These are phyloP conservation scores for Sanguinoderma infundibulare DNA, from an alignment of 1,284 basidiomycete genomes.

Conservation along the genomic window DNA sequence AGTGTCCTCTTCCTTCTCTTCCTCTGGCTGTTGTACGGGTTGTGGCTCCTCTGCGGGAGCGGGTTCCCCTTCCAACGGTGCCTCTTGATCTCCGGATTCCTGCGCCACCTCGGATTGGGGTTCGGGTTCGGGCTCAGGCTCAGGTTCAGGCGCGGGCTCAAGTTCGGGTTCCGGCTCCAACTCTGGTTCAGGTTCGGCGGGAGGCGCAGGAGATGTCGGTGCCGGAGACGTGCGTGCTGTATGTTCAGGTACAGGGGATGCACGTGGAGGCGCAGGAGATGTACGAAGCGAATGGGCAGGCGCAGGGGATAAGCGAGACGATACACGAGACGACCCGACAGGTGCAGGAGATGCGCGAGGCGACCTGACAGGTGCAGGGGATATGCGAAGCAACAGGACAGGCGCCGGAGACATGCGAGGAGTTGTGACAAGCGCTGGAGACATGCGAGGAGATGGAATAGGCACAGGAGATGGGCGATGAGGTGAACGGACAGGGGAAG, in stretches of 20 bases:
- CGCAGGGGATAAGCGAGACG: neutral
- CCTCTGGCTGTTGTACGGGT: neutral
- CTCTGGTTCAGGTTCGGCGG: neutral
- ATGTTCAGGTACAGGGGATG: neutral
- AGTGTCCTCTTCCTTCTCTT: constrained; percentile 15
- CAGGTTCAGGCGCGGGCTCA: neutral
- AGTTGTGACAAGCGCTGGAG: neutral
- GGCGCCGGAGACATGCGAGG: neutral
- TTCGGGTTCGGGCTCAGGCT: neutral
- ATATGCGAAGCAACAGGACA: neutral
- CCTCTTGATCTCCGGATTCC: neutral
- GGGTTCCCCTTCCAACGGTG: neutral
- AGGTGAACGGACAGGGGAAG: neutral
- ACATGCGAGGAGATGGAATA: neutral
- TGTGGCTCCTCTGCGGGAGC: neutral
- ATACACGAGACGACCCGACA: neutral
- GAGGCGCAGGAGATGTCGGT: neutral
- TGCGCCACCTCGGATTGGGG: neutral
- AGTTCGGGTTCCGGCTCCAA: neutral
- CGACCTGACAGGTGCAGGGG: neutral
- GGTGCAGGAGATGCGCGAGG: neutral
- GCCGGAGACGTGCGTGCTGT: neutral
- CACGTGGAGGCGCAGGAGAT: neutral
- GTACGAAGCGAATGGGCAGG: neutral
- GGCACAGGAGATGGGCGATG: neutral